Percentiles rank a stretch among this genome's conserved stretches.
Evolutionary conservation across 2,329 filamentous ascomycete species (phyloP).

Genomic region (Aspergillus fumigatiaffinis): DNA sequence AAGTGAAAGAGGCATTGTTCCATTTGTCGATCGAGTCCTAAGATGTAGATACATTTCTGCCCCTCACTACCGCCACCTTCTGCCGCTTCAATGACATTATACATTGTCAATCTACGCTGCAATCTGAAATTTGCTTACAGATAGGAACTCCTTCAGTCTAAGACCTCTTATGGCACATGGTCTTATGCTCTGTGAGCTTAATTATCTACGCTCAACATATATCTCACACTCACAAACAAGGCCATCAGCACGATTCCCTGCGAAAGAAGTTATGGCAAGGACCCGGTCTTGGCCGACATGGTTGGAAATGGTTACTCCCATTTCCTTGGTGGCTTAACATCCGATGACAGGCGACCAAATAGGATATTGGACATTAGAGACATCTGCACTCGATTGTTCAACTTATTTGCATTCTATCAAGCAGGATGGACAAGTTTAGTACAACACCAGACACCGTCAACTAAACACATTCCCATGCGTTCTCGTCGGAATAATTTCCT

Average conservation of each 20-base stretch:
- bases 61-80: slow-evolving; percentile 4
- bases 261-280: too few species aligned
- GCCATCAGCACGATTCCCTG: not conserved
- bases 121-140: not conserved
- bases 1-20: not conserved
- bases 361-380: too few species aligned
- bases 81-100: slow-evolving; percentile 4
- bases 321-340: too few species aligned
- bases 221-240: not conserved
- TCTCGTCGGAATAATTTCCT: slow-evolving; percentile 31
- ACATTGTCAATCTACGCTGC: not conserved
- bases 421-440: too few species aligned
- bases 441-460: not conserved
- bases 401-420: too few species aligned
- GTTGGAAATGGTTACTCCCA: too few species aligned
- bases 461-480: slow-evolving; percentile 32
- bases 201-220: not conserved
- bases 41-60: slow-evolving; percentile 5
- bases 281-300: too few species aligned
- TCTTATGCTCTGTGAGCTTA: not conserved
- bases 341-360: too few species aligned
- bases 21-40: not conserved
- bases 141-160: too few species aligned
- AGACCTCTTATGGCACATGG: not conserved
- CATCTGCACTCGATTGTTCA: too few species aligned